Base-by-base conservation (phyloP, 2,329 filamentous ascomycete genomes). In the Stemphylium vesicarium region DNA sequence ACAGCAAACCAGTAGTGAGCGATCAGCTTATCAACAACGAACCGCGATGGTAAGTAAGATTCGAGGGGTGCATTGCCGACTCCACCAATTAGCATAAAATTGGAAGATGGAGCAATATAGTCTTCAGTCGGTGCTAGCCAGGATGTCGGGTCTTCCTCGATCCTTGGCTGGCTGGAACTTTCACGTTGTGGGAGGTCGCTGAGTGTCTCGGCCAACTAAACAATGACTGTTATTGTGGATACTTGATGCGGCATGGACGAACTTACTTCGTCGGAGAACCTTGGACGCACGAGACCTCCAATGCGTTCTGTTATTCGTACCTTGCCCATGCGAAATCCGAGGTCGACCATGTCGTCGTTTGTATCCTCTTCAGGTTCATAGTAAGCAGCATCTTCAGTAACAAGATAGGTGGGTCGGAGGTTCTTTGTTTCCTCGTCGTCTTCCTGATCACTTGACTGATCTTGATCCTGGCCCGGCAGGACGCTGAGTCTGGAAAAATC, bases 281-380 rank as follows among this genome's bases (percentile, higher is more conserved):
- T 85, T 2, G 89, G 89, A 40, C 89, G 80, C 38, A 89, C 87
- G 62, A 90, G 83, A 0, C 89, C 89, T 13, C 90, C 90, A 59
- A 92, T 85, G 33, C 89, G 82, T 67, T 92, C 89, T 2, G 88
- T 91, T 56, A 92, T 85, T 54, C 81, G 84, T 82, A 92, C 84
- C 70, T 85, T 88, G 1, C 89, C 89, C 56, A 92, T 81, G 60
- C 84, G 83, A 53, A 92, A 84, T 2, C 89, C 90, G 22, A 92
- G 77, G 72, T 92, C 90, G 61, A 89, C 83, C 40, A 91, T 76
- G 55, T 90, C 88, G 68, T 88, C 88, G 70, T 88, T 86, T 55
- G 87, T 86, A 16, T 79, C 82, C 56, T 84, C 82, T 13, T 79
- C 82, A 56, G 84, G 81, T 53, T 86, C 82, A 55, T 88, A 88